Evolutionary conservation across 2,329 filamentous ascomycete species (phyloP), one percentile per base, ranked within the genome.

Genomic region (Juglanconis sp.): DNA sequence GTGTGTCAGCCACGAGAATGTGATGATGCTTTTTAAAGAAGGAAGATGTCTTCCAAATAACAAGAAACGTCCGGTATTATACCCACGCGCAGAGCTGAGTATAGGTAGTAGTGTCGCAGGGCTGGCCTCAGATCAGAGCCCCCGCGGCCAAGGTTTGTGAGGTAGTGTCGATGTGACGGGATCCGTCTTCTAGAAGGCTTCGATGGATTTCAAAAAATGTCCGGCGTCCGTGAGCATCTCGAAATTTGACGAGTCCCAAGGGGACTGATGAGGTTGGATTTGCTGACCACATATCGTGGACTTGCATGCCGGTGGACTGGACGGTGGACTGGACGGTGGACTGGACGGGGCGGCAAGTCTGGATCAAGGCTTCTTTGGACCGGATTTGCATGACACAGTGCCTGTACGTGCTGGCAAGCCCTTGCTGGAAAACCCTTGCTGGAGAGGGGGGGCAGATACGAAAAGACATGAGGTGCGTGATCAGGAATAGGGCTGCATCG

Each of bases 401-500:
- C 17, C 17, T 24, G 17, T 24, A 24, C 17, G 17, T 24, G 17
- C 17, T 24, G 17, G 17, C 17, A 24, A 24, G 17, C 17, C 17
- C 17, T 24, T 24, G 17, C 17, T 24, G 17, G 17, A 24, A 24
- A 24, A 24, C 17, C 17, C 17, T 24, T 24, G 17, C 17, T 24
- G 17, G 17, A 48, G 24, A 17, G 32, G 42, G 42, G 15, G 35
- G 9, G 3, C 48, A 35, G 10, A 51, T 31, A 48, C 46, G 46
- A 24, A 38, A 46, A 52, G 30, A 38, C 47, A 57, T 34, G 38
- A 57, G 52, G 36, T 17, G 38, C 17, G 35, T 30, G 38, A 40
- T 58, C 49, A 46, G 31, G n/a, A 46, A 63, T 63, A 63, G 61
- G 61, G 61, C 61, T 63, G 61, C 61, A 63, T 63, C 53, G 58